Percentiles rank a stretch among this genome's conserved stretches.
Conservation (phyloP, 768 basidiomycete species). For the Russula sp. region DNA sequence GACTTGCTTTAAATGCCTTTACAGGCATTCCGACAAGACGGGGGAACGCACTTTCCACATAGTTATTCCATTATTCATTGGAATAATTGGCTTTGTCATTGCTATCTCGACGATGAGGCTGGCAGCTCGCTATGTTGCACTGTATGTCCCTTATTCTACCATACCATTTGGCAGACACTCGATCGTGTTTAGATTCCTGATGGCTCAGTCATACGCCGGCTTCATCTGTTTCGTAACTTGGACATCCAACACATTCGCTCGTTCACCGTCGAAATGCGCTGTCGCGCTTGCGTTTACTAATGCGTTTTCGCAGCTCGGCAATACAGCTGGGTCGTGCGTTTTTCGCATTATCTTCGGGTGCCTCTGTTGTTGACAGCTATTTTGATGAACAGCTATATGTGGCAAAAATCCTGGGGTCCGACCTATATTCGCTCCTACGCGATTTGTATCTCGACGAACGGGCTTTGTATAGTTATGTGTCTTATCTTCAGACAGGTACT, state of each 20-base stretch:
- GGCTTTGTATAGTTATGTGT: constrained; percentile 36
- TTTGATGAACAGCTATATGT: constrained; percentile 45
- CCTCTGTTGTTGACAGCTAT: constrained; percentile 6
- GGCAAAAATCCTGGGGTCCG: constrained; percentile 66
- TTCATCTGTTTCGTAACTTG: constrained; percentile 59
- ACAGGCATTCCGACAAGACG: constrained; percentile 62
- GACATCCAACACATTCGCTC: constrained; percentile 57
- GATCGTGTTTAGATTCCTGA: constrained; percentile 50
- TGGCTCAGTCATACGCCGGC: constrained; percentile 68
- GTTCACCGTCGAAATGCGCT: constrained; percentile 82
- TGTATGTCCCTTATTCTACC: constrained; percentile 36
- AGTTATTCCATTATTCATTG: constrained; percentile 44
- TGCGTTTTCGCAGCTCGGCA: constrained; percentile 76
- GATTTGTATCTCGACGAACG: constrained; percentile 60
- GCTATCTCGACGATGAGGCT: constrained; percentile 58
- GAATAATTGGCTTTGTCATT: constrained; percentile 63
- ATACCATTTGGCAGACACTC: not conserved
- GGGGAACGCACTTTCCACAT: constrained; percentile 73
- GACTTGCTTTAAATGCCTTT: not conserved
- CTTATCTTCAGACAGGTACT: constrained; percentile 32
- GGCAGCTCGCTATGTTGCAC: constrained; percentile 55
- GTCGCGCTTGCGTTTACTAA: constrained; percentile 83
- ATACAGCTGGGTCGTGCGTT: constrained; percentile 75
- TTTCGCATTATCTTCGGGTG: not conserved
- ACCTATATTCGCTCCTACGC: constrained; percentile 64